phyloP scores from a whole-genome alignment of 2,329 filamentous ascomycete species.

The Penicillium digitatum region DNA sequence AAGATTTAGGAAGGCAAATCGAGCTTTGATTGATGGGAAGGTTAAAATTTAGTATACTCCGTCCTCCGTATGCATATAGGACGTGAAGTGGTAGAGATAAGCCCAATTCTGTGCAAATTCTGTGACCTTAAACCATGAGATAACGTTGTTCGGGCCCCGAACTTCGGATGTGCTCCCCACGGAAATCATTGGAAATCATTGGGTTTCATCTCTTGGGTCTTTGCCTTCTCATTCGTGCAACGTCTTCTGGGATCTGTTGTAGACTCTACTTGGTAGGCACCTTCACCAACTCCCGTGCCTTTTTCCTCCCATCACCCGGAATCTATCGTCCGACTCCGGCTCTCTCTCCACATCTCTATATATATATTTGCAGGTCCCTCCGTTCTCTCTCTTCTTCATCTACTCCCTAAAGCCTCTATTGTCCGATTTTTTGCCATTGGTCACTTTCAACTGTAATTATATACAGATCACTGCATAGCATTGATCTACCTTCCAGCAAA shows the following conservation, averaged over 20 bases:
- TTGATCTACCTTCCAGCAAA: neutral
- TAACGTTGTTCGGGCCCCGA: constrained; percentile 30
- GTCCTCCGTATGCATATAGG: too few species aligned
- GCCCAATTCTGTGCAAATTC: constrained; percentile 16
- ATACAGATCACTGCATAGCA: constrained; percentile 4
- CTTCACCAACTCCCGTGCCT: constrained; percentile 8
- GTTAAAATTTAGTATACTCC: constrained; percentile 13
- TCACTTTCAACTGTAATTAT: neutral
- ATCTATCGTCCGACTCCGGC: constrained; percentile 35
- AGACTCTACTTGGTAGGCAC: constrained; percentile 1
- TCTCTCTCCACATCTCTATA: constrained; percentile 18
- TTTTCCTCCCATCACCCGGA: constrained; percentile 15
- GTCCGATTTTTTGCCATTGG: constrained; percentile 12
- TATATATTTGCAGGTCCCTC: constrained; percentile 25
- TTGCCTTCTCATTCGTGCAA: constrained; percentile 12
- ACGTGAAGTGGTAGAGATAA: constrained; percentile 36
- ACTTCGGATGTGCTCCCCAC: constrained; percentile 31
- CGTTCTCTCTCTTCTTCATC: constrained; percentile 14
- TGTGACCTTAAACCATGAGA: constrained; percentile 38
- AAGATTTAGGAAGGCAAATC: constrained; percentile 3
- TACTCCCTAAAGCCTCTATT: constrained; percentile 1
- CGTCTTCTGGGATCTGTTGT: constrained; percentile 6
- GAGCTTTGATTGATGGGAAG: constrained; percentile 17
- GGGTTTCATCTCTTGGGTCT: constrained; percentile 1
- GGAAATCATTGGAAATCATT: constrained; percentile 10